Percentiles rank a stretch among this genome's conserved stretches.
phyloP scores from a whole-genome alignment of 148 eudicot species.

The Chenopodium suecicum region DNA sequence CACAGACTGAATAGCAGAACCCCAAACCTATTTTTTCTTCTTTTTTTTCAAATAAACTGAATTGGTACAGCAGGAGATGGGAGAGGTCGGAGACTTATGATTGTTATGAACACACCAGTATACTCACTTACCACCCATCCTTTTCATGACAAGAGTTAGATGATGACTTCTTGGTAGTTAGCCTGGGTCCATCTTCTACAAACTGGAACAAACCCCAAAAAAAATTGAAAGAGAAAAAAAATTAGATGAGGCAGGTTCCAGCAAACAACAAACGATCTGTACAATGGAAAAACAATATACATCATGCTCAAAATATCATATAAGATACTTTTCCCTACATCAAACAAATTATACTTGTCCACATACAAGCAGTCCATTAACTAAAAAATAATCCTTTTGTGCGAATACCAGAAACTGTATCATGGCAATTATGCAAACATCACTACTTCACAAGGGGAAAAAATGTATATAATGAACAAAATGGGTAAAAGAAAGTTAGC shows the following conservation, averaged over 20 bases:
- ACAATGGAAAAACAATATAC: too few species aligned
- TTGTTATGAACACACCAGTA: conserved; percentile 19
- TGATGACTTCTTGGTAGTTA: conserved; percentile 29
- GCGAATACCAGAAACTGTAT: too few species aligned
- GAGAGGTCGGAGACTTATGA: conserved; percentile 27
- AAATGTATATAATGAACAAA: not conserved
- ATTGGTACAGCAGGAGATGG: conserved; percentile 26
- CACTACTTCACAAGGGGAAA: not conserved
- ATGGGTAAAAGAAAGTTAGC: not conserved
- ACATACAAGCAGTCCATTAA: too few species aligned
- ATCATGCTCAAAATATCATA: too few species aligned
- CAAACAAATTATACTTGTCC: too few species aligned
- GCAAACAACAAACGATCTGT: too few species aligned
- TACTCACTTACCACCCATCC: conserved; percentile 39
- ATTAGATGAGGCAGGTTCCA: too few species aligned
- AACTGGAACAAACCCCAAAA: conserved; percentile 14
- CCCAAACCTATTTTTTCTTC: conserved; percentile 12
- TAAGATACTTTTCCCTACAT: too few species aligned
- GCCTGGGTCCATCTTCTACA: conserved; percentile 28
- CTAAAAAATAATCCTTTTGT: too few species aligned
- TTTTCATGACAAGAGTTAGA: conserved; percentile 26
- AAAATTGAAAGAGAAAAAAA: not conserved
- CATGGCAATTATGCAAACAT: too few species aligned
- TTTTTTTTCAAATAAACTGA: conserved; percentile 22
- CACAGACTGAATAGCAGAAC: conserved; percentile 20